A percentile compares a stretch with the other conserved stretches of the same genome.
Conservation (phyloP, 805 yeast genomes). For the Cyberlindnera petersonii region DNA sequence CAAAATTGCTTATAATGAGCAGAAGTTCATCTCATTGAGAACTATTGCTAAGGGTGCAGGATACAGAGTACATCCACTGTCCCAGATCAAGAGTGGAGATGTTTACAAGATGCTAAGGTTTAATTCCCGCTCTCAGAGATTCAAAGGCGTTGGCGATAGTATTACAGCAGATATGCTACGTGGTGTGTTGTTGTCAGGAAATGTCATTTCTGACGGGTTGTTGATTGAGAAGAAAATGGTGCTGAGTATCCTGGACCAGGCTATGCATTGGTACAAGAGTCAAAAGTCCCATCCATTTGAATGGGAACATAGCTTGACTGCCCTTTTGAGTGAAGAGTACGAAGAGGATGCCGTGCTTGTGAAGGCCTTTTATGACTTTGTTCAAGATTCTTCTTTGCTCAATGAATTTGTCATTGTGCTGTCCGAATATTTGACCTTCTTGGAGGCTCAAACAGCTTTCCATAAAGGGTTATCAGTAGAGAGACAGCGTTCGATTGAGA, state of each 20-base stretch:
- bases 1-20: background rate
- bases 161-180: constrained; percentile 16
- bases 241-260: constrained; percentile 4
- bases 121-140: background rate
- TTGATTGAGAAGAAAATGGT: background rate
- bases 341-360: constrained; percentile 2
- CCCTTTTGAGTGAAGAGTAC: background rate
- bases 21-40: background rate
- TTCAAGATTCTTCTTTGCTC: background rate
- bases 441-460: background rate
- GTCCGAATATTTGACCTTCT: constrained; percentile 1
- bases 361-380: background rate
- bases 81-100: constrained; percentile 8
- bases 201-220: background rate
- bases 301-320: background rate
- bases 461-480: background rate
- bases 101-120: constrained; percentile 9
- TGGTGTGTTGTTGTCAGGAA: constrained; percentile 4
- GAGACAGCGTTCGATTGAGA: background rate
- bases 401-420: background rate
- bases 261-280: constrained; percentile 4
- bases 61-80: background rate
- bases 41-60: background rate
- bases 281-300: background rate
- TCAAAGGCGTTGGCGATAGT: constrained; percentile 1